Percentiles rank a stretch among this genome's conserved stretches.
phyloP scores from a whole-genome alignment of 768 basidiomycete species.

The Gymnopilus dilepis region DNA sequence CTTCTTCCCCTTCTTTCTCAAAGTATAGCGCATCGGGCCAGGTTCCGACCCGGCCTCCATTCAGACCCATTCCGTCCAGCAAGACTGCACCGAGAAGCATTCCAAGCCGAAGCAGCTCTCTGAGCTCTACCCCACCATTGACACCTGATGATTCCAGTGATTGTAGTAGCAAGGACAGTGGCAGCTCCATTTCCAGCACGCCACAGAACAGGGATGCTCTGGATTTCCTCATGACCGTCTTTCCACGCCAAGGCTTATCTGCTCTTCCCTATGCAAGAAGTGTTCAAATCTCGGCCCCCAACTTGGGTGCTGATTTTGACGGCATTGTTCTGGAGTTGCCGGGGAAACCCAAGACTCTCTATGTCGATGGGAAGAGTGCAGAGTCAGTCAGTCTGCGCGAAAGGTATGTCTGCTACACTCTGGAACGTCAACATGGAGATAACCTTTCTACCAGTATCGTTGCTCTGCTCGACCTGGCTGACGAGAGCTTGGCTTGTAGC shows the following conservation, averaged over 20 bases:
- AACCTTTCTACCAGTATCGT: constrained; percentile 61
- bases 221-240: constrained; percentile 79
- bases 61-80: constrained; percentile 27
- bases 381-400: constrained; percentile 80
- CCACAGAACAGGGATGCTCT: constrained; percentile 67
- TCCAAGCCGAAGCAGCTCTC: constrained; percentile 45
- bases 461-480: constrained; percentile 85
- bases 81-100: constrained; percentile 47
- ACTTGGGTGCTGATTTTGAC: constrained; percentile 72
- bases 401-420: constrained; percentile 52
- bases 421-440: constrained; percentile 7
- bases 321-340: constrained; percentile 81
- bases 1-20: constrained; percentile 40
- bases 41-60: constrained; percentile 24
- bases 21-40: constrained; percentile 20
- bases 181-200: constrained; percentile 42
- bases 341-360: constrained; percentile 74
- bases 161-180: constrained; percentile 45
- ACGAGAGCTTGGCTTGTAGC: constrained; percentile 79
- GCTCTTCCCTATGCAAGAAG: constrained; percentile 77
- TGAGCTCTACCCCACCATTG: constrained; percentile 73
- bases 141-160: constrained; percentile 72
- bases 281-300: constrained; percentile 73
- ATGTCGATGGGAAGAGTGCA: constrained; percentile 85
- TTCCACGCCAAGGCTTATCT: constrained; percentile 72